A percentile compares a stretch with the other conserved stretches of the same genome.
Evolutionary conservation across 2,329 filamentous ascomycete species (phyloP).

Genomic region (Emergomyces africanus): DNA sequence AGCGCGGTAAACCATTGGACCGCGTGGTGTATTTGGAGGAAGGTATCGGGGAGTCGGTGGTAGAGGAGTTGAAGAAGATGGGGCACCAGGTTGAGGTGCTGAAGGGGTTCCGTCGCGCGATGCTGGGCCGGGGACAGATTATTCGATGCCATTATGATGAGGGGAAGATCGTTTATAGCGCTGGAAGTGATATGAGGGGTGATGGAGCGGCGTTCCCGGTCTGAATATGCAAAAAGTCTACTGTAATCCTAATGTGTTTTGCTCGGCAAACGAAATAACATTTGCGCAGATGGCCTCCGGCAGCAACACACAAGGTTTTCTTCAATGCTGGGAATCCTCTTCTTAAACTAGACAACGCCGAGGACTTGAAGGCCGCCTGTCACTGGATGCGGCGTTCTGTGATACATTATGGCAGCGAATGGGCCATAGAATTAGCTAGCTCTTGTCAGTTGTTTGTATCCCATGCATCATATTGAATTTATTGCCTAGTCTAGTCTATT

Average conservation of each 20-base stretch:
- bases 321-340: too few relatives aligned
- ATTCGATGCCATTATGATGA: conserved; percentile 71
- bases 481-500: background rate
- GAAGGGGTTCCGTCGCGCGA: conserved; percentile 47
- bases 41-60: conserved; percentile 56
- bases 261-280: too few relatives aligned
- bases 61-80: conserved; percentile 52
- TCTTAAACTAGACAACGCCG: too few relatives aligned
- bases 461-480: background rate
- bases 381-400: background rate
- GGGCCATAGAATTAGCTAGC: background rate
- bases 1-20: conserved; percentile 43
- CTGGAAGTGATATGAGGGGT: conserved; percentile 74
- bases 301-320: too few relatives aligned
- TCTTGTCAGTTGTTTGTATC: background rate
- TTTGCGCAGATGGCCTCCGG: too few relatives aligned
- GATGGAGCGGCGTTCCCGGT: conserved; percentile 59
- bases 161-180: conserved; percentile 64
- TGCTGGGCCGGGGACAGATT: conserved; percentile 81
- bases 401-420: background rate
- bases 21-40: conserved; percentile 68
- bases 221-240: conserved; percentile 7
- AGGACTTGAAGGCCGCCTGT: background rate
- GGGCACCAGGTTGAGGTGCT: conserved; percentile 65
- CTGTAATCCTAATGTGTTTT: too few relatives aligned